phyloP scores from a whole-genome alignment of 441 rosid species.

The Jatropha multifida region DNA sequence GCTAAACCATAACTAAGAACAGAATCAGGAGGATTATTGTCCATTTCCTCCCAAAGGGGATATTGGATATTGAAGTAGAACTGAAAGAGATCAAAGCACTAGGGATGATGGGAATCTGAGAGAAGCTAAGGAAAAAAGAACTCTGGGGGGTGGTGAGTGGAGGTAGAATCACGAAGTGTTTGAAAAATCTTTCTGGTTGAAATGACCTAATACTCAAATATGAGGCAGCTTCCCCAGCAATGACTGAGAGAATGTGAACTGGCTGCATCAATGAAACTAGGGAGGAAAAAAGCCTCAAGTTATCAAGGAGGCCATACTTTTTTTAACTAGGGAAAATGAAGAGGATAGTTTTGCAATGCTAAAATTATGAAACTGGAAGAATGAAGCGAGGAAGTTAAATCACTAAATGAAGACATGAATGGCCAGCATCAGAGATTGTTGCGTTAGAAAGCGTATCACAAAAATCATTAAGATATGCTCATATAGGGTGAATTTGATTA shows the following conservation, averaged over 20 bases:
- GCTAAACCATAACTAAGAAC: background rate
- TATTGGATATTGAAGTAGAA: background rate
- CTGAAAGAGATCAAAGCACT: background rate
- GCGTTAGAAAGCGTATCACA: too few species aligned
- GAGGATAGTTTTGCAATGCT: too few species aligned
- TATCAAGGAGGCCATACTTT: too few species aligned
- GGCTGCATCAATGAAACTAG: background rate
- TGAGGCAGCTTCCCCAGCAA: background rate
- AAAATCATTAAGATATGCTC: too few species aligned
- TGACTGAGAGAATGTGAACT: background rate
- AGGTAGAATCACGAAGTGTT: background rate
- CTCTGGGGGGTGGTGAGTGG: background rate
- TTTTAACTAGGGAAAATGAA: too few species aligned
- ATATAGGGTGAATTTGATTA: too few species aligned
- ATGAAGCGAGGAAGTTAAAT: too few species aligned
- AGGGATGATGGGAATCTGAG: background rate
- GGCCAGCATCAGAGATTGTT: too few species aligned
- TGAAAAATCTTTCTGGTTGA: background rate
- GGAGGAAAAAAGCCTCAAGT: too few species aligned
- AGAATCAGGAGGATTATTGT: background rate
- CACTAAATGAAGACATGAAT: too few species aligned
- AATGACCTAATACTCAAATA: background rate
- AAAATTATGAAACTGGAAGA: too few species aligned
- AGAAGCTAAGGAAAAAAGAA: background rate
- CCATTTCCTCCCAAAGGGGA: background rate